A percentile compares a stretch with the other conserved stretches of the same genome.
Evolutionary conservation across 1,284 basidiomycete species (phyloP).

Genomic region (Kwoniella shivajii): DNA sequence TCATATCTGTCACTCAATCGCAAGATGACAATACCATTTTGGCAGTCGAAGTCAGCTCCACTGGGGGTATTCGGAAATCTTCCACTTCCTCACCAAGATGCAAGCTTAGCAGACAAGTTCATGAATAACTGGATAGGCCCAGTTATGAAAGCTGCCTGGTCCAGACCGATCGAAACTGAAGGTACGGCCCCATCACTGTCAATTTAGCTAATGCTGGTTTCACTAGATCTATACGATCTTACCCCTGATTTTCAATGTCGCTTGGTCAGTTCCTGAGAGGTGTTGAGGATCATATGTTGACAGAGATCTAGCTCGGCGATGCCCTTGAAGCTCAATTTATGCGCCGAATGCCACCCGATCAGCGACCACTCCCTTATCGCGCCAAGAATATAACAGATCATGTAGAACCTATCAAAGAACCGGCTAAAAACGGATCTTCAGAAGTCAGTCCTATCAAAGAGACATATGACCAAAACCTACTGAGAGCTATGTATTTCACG

Average conservation of each 20-base stretch:
- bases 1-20: no score
- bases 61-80: constrained; percentile 22
- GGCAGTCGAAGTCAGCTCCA: constrained; percentile 24
- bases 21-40: constrained; percentile 32
- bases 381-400: background rate
- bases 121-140: constrained; percentile 33
- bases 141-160: constrained; percentile 31
- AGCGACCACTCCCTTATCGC: background rate
- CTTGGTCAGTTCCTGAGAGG: background rate
- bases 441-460: constrained; percentile 17
- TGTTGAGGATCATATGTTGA: background rate
- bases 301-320: background rate
- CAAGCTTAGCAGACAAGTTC: constrained; percentile 20
- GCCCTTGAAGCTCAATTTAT: constrained; percentile 5
- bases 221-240: constrained; percentile 6
- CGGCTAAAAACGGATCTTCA: background rate
- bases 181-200: constrained; percentile 18
- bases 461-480: constrained; percentile 63
- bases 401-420: no score
- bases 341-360: constrained; percentile 8
- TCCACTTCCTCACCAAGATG: constrained; percentile 18
- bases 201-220: background rate
- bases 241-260: background rate
- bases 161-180: constrained; percentile 27
- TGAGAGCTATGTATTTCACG: constrained; percentile 50